phyloP scores from a whole-genome alignment of 306 rosid species.

The Rosa chinensis region DNA sequence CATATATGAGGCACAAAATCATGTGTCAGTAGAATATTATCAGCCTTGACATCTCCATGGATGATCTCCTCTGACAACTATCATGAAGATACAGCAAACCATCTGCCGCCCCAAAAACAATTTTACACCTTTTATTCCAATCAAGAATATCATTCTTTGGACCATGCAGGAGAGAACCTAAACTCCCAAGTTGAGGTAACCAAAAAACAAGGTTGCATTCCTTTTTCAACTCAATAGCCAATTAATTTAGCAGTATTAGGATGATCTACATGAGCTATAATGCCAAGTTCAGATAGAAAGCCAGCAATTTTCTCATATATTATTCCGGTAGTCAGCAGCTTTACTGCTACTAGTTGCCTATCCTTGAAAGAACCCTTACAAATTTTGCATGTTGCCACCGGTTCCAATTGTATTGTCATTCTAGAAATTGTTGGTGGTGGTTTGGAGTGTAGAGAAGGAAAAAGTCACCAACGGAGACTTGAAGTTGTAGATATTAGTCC shows the following conservation, averaged over 20 bases:
- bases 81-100: constrained; percentile 86
- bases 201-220: constrained; percentile 66
- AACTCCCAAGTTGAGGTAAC: constrained; percentile 64
- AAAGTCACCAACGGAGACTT: constrained; percentile 51
- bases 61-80: constrained; percentile 65
- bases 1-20: constrained; percentile 81
- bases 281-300: constrained; percentile 73
- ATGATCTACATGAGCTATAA: constrained; percentile 71
- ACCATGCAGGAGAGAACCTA: constrained; percentile 78
- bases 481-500: constrained; percentile 38
- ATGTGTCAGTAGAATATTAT: constrained; percentile 53
- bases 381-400: constrained; percentile 73
- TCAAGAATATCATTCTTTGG: constrained; percentile 38
- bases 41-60: constrained; percentile 52
- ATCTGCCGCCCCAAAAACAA: constrained; percentile 62
- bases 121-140: constrained; percentile 73
- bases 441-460: constrained; percentile 45
- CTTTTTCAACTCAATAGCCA: constrained; percentile 72
- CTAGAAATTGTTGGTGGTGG: constrained; percentile 63
- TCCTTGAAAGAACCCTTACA: constrained; percentile 60
- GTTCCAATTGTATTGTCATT: constrained; percentile 63
- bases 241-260: constrained; percentile 70
- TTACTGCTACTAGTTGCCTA: constrained; percentile 71
- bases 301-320: constrained; percentile 52
- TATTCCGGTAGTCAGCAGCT: constrained; percentile 55